Base-by-base conservation (phyloP, 176 grass and related monocot species). In the Oryza officinalis region DNA sequence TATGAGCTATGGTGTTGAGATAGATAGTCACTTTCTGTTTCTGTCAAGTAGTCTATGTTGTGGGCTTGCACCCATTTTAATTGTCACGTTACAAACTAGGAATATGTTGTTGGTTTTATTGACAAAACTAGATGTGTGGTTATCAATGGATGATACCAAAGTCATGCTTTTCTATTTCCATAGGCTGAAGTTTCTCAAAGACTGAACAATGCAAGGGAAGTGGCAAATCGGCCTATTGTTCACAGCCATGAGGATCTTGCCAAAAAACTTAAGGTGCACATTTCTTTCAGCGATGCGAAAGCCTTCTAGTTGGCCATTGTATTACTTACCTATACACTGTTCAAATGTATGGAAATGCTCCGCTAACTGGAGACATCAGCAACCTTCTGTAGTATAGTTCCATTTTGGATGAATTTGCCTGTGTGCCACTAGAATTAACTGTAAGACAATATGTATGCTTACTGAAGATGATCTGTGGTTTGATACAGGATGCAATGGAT, bases 211-310 rank as follows among this genome's bases (percentile, higher is more conserved):
- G 80, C 89, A 74, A 99, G 82, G 86, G 96, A 99, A 87, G 85
- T 63, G 17, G 85, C 89, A 32, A 99, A 88, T 87, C 89, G 81
- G 72, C 87, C 91, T 72, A 72, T 89, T 76, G 89, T 88, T 71
- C 91, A 94, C 22, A 99, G 91, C 70, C 96, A 99, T 43, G 93
- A 99, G 65, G 91, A 95, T 94, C 96, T 99, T 76, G 93, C 96
- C 26, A 93, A 83, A 85, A 96, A 94, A 27, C 93, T 99, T 87
- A 86, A 99, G 91, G 93, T 99, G 37, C 52, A 23, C 27, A 73
- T 37, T 69, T 60, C 0, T 80, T 67, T 71, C 7, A 44, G 70
- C 45, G 30, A 30, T 81, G 5, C 50, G 22, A 54, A 17, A 20
- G 17, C 45, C 23, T 32, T 86, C 2, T 73, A 46, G 5, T 52